Conservation (phyloP, 2,329 filamentous ascomycete genomes). For the Diplocarpon mali region DNA sequence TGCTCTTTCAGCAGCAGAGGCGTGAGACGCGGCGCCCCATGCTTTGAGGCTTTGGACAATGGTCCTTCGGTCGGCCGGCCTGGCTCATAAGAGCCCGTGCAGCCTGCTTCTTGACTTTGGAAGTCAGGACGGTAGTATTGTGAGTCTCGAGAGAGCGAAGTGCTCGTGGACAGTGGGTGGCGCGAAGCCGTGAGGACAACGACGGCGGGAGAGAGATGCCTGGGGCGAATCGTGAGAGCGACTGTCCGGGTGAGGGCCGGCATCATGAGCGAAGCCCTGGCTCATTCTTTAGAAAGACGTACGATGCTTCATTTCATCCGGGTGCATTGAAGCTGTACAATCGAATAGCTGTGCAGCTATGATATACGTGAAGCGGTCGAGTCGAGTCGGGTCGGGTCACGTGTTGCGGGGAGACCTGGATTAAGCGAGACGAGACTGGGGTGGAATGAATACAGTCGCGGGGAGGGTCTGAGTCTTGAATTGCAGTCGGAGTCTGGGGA, state of each 20-base stretch:
- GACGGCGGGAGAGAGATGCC: neutral
- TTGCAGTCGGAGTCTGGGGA: conserved; percentile 7
- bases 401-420: conserved; percentile 3
- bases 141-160: conserved; percentile 11
- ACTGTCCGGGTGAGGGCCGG: conserved; percentile 16
- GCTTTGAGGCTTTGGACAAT: conserved; percentile 36
- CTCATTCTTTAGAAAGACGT: conserved; percentile 18
- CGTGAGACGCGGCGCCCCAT: conserved; percentile 53
- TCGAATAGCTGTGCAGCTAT: neutral
- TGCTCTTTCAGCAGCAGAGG: conserved; percentile 70
- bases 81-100: conserved; percentile 51
- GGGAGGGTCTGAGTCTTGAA: too few species aligned
- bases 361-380: conserved; percentile 1
- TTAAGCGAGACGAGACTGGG: conserved; percentile 6
- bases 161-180: conserved; percentile 12
- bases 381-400: neutral
- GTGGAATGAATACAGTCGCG: neutral
- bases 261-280: conserved; percentile 9
- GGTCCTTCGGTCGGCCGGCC: conserved; percentile 50
- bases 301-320: neutral
- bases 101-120: conserved; percentile 33
- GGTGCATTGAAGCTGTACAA: neutral
- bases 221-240: conserved; percentile 1
- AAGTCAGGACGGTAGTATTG: conserved; percentile 45
- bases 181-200: neutral